Conservation (phyloP, 2,329 filamentous ascomycete genomes). For the Arthrobotrys sinensis region DNA sequence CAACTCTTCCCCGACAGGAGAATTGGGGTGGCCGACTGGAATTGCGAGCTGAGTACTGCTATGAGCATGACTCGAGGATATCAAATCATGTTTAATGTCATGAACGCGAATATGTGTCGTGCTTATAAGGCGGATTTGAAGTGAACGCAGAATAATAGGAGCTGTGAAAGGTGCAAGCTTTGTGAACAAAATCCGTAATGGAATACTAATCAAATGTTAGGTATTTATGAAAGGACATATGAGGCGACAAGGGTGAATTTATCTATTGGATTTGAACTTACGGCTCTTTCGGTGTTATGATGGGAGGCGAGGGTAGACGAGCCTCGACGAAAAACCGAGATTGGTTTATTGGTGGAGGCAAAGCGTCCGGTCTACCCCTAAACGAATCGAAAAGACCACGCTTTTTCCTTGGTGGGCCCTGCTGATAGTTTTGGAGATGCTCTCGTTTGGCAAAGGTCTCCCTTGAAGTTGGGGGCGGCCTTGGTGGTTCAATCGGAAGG, state of each 20-base stretch:
- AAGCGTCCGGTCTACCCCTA: constrained; percentile 61
- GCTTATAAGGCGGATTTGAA: constrained; percentile 86
- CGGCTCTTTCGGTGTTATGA: constrained; percentile 90
- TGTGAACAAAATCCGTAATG: constrained; percentile 83
- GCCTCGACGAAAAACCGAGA: constrained; percentile 79
- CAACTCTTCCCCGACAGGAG: constrained; percentile 77
- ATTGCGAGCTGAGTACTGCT: constrained; percentile 80
- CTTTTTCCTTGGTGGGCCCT: constrained; percentile 70
- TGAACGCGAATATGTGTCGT: constrained; percentile 85
- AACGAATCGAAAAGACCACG: constrained; percentile 74
- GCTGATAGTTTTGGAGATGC: constrained; percentile 72
- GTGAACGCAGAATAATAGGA: constrained; percentile 80
- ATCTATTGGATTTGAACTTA: constrained; percentile 10
- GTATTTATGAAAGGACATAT: not conserved
- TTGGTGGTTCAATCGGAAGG: constrained; percentile 90
- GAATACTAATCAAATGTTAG: constrained; percentile 69
- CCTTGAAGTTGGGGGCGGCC: constrained; percentile 77
- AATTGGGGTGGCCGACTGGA: constrained; percentile 75
- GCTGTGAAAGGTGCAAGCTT: constrained; percentile 80
- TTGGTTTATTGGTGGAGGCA: constrained; percentile 64
- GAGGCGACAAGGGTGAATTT: constrained; percentile 67
- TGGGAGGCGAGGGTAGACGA: constrained; percentile 86
- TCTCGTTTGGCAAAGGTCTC: constrained; percentile 87
- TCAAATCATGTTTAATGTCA: constrained; percentile 79
- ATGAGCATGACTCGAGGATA: constrained; percentile 81